Conservation (phyloP, 371 early-diverging fungal species). For the Mucor indicus region DNA sequence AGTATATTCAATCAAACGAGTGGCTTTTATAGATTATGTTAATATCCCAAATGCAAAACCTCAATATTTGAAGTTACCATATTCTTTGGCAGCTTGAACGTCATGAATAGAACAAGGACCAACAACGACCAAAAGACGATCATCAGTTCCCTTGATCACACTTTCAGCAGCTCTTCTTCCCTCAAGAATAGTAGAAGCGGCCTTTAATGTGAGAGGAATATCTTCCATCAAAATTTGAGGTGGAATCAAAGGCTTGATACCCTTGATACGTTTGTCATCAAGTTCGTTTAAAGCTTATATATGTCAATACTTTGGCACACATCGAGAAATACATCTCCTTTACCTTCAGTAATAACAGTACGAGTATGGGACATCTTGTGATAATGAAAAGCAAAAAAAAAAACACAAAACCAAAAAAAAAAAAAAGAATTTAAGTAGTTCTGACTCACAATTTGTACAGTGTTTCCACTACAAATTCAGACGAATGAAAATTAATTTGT, state of each 20-base stretch:
- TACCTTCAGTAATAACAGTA: conserved; percentile 27
- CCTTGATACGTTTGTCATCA: conserved; percentile 88
- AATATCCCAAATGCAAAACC: neutral
- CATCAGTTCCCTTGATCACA: conserved; percentile 74
- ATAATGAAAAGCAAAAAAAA: conserved; percentile 1
- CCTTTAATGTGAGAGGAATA: conserved; percentile 63
- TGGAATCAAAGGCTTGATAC: conserved; percentile 89
- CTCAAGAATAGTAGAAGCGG: conserved; percentile 48
- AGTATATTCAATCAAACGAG: conserved; percentile 55
- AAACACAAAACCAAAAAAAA: neutral
- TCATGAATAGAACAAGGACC: conserved; percentile 95
- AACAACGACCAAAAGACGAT: conserved; percentile 77
- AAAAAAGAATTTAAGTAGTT: neutral
- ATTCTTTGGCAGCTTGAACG: conserved; percentile 81
- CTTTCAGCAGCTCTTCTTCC: conserved; percentile 60
- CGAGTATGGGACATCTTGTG: conserved; percentile 16
- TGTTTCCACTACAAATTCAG: too few species aligned
- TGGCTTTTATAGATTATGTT: conserved; percentile 17
- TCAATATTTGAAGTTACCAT: conserved; percentile 46
- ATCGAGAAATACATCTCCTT: neutral
- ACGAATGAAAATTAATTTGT: too few species aligned
- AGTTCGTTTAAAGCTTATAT: conserved; percentile 80
- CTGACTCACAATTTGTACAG: conserved; percentile 16
- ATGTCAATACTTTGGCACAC: neutral
- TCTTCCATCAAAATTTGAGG: conserved; percentile 95